Conservation (phyloP, 805 yeast genomes). For the Zygotorulaspora danielsina region DNA sequence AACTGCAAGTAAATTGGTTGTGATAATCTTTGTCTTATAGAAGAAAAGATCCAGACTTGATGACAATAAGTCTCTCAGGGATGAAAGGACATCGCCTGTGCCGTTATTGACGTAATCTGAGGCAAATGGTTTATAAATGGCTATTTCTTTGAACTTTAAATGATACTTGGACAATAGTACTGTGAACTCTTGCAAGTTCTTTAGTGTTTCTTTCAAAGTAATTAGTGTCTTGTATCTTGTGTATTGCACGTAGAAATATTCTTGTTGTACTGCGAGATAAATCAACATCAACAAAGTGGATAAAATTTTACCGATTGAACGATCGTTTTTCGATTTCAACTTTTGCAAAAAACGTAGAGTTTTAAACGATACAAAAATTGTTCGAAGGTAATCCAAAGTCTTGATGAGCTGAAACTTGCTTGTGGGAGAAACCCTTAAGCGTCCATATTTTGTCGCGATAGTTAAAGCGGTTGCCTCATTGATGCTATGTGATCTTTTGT, state of each 20-base stretch:
- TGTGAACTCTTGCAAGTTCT: slow-evolving; percentile 24
- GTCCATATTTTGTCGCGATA: slow-evolving; percentile 25
- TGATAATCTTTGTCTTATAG: slow-evolving; percentile 26
- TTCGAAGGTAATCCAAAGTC: slow-evolving; percentile 11
- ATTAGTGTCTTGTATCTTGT: slow-evolving; percentile 19
- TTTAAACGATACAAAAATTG: slow-evolving; percentile 6
- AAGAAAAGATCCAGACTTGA: slow-evolving; percentile 32
- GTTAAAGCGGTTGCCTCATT: slow-evolving; percentile 12
- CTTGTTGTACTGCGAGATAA: slow-evolving; percentile 26
- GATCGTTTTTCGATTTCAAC: slow-evolving; percentile 1
- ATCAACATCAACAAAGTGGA: slow-evolving; percentile 15
- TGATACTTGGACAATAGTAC: slow-evolving; percentile 27
- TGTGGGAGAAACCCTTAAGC: slow-evolving; percentile 7
- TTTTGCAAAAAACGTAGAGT: slow-evolving; percentile 6
- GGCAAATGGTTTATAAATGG: slow-evolving; percentile 22
- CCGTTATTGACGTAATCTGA: slow-evolving; percentile 4
- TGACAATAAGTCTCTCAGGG: slow-evolving; percentile 33
- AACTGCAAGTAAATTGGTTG: slow-evolving; percentile 29
- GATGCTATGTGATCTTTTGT: slow-evolving; percentile 13
- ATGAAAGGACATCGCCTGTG: slow-evolving; percentile 6
- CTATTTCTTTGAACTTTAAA: slow-evolving; percentile 31
- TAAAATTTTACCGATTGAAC: slow-evolving; percentile 6
- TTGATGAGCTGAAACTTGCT: slow-evolving; percentile 6
- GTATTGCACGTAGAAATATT: slow-evolving; percentile 19
- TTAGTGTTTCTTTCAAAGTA: slow-evolving; percentile 14